Percentiles rank a stretch among this genome's conserved stretches.
These are phyloP conservation scores for Teratosphaeria zuluensis DNA, from an alignment of 2,329 filamentous ascomycete species.

Conservation along the genomic window DNA sequence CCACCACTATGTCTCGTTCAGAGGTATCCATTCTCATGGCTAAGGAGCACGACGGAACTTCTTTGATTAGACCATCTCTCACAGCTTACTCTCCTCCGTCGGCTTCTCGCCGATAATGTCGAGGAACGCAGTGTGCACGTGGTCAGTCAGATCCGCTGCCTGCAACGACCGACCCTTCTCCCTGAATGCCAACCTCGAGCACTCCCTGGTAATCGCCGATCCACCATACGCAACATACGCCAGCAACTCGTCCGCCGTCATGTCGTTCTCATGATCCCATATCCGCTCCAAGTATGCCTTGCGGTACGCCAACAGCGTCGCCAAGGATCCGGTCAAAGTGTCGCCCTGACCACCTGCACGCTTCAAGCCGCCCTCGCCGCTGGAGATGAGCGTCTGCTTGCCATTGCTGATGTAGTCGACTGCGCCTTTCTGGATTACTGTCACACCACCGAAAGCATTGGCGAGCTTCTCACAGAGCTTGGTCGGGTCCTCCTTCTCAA, in stretches of 20 bases:
- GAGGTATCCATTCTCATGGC: too few species aligned
- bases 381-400: slow-evolving; percentile 61
- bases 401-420: slow-evolving; percentile 80
- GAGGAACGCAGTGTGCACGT: slow-evolving; percentile 74
- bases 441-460: slow-evolving; percentile 72
- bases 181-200: slow-evolving; percentile 74
- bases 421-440: slow-evolving; percentile 79
- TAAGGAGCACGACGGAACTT: too few species aligned
- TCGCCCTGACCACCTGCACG: slow-evolving; percentile 91
- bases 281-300: slow-evolving; percentile 74
- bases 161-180: slow-evolving; percentile 82
- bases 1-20: too few species aligned
- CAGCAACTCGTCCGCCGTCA: slow-evolving; percentile 52
- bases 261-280: slow-evolving; percentile 54
- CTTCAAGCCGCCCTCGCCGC: slow-evolving; percentile 75
- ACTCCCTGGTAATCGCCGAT: slow-evolving; percentile 79
- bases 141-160: slow-evolving; percentile 84
- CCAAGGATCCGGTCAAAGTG: slow-evolving; percentile 81
- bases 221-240: slow-evolving; percentile 78
- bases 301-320: slow-evolving; percentile 80
- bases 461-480: slow-evolving; percentile 62
- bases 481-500: slow-evolving; percentile 38
- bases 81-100: slow-evolving; percentile 1
- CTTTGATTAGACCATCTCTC: not conserved
- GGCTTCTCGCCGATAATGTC: slow-evolving; percentile 61